Conservation (phyloP, 1,139 yeast species). For the Yamadazyma kanchanaburiensis region DNA sequence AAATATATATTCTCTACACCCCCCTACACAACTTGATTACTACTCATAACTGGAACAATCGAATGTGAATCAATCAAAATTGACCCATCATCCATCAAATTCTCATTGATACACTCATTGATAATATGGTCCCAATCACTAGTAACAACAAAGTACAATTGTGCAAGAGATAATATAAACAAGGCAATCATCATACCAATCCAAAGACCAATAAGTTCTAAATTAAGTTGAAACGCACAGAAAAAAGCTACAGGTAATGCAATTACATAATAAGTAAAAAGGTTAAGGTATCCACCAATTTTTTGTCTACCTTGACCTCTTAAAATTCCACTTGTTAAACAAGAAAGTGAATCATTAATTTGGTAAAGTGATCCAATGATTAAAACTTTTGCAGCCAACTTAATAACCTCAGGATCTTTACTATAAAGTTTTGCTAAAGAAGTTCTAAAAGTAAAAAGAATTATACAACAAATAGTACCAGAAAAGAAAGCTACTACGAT, state of each 20-base stretch:
- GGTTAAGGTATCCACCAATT: constrained; percentile 55
- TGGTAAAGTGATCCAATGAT: constrained; percentile 59
- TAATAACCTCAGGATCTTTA: constrained; percentile 44
- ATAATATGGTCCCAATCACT: constrained; percentile 60
- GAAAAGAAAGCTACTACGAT: constrained; percentile 37
- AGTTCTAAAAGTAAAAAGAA: constrained; percentile 36
- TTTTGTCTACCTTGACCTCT: constrained; percentile 69
- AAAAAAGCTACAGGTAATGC: constrained; percentile 59
- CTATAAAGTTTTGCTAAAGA: constrained; percentile 49
- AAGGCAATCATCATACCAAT: constrained; percentile 58
- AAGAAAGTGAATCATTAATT: constrained; percentile 51
- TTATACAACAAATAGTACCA: constrained; percentile 39
- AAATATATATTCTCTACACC: no score
- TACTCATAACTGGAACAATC: constrained; percentile 33
- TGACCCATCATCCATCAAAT: constrained; percentile 34
- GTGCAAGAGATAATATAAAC: constrained; percentile 42
- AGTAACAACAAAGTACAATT: constrained; percentile 41
- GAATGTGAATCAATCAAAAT: constrained; percentile 30
- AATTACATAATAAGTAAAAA: constrained; percentile 53
- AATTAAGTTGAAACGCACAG: constrained; percentile 45
- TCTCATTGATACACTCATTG: constrained; percentile 38
- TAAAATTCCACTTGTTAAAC: constrained; percentile 56
- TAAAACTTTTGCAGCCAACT: constrained; percentile 49
- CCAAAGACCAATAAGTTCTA: constrained; percentile 58
- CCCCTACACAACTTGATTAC: constrained; percentile 13